These are phyloP conservation scores for Starmera caribaea DNA, from an alignment of 805 yeast genomes.

Conservation along the genomic window DNA sequence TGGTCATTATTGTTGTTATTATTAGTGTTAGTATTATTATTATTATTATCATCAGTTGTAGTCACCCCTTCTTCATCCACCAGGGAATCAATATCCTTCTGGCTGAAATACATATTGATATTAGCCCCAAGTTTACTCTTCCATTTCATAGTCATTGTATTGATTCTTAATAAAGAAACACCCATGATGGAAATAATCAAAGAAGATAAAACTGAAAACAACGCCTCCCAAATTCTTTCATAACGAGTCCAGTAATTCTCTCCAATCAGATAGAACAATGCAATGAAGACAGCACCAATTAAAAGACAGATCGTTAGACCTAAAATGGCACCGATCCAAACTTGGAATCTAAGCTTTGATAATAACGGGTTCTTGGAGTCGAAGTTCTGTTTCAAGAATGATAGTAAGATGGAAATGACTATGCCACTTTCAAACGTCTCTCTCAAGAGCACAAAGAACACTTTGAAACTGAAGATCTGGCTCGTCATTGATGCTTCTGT, in stretches of 20 bases:
- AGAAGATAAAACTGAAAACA: conserved; percentile 70
- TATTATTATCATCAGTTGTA: background rate
- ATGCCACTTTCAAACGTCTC: conserved; percentile 90
- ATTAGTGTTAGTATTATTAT: background rate
- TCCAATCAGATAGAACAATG: conserved; percentile 70
- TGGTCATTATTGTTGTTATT: background rate
- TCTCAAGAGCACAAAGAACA: conserved; percentile 85
- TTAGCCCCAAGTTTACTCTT: conserved; percentile 60
- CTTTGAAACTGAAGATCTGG: conserved; percentile 35
- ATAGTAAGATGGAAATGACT: conserved; percentile 82
- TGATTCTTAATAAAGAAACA: conserved; percentile 67
- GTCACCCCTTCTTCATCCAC: conserved; percentile 8
- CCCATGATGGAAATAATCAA: conserved; percentile 84
- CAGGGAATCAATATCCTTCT: conserved; percentile 6
- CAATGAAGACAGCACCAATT: conserved; percentile 65
- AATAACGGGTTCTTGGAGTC: conserved; percentile 21
- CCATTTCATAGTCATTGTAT: conserved; percentile 81
- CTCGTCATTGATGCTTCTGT: background rate
- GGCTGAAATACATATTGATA: conserved; percentile 24
- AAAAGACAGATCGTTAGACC: conserved; percentile 65
- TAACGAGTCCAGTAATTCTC: conserved; percentile 80
- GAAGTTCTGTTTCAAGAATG: conserved; percentile 85
- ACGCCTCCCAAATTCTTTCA: conserved; percentile 86
- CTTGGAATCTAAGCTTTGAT: conserved; percentile 47
- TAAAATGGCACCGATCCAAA: conserved; percentile 72